These are phyloP conservation scores for Candida sithepensis DNA, from an alignment of 805 yeast genomes.

Conservation along the genomic window DNA sequence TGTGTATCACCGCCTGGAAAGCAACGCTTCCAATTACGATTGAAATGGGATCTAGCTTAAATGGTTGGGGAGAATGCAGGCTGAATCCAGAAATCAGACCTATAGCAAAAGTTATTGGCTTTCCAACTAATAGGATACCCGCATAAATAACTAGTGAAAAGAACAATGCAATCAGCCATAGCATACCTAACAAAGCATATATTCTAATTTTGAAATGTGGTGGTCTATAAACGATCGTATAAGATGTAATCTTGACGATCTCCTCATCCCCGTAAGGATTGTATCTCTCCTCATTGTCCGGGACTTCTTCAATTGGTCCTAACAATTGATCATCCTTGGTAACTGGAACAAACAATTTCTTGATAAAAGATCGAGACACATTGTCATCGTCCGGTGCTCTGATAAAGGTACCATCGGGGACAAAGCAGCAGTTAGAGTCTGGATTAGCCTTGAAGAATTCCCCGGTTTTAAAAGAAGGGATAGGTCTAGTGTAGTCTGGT, in stretches of 20 bases:
- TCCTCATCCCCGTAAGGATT: slow-evolving; percentile 36
- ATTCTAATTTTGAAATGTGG: slow-evolving; percentile 67
- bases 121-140: slow-evolving; percentile 26
- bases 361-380: slow-evolving; percentile 60
- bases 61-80: neutral
- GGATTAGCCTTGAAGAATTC: slow-evolving; percentile 41
- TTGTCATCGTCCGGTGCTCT: slow-evolving; percentile 87
- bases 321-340: slow-evolving; percentile 71
- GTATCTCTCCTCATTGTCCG: slow-evolving; percentile 24
- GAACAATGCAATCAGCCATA: slow-evolving; percentile 45
- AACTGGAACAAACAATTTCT: slow-evolving; percentile 74
- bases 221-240: slow-evolving; percentile 83
- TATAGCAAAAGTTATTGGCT: neutral
- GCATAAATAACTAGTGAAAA: slow-evolving; percentile 24
- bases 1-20: neutral
- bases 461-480: slow-evolving; percentile 42
- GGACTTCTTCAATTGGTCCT: slow-evolving; percentile 34
- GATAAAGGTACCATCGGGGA: slow-evolving; percentile 77
- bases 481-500: slow-evolving; percentile 55
- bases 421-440: slow-evolving; percentile 50
- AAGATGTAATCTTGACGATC: slow-evolving; percentile 35
- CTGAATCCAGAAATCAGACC: neutral
- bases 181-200: slow-evolving; percentile 38
- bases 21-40: neutral
- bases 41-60: neutral